Conservation (phyloP, 306 rosid genomes). For the Citrullus mucosospermus region DNA sequence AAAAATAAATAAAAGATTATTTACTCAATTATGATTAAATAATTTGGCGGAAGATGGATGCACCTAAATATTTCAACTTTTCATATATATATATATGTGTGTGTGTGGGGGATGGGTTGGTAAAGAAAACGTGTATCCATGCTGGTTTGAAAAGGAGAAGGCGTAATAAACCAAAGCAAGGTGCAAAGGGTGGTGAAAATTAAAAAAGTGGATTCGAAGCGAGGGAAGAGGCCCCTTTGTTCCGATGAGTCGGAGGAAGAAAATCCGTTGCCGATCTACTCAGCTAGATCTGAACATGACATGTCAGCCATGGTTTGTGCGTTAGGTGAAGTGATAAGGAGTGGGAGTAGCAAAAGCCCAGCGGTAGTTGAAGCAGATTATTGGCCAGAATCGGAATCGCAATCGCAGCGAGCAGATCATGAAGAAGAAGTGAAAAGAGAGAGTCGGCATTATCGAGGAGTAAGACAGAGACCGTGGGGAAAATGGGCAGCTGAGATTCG, state of each 20-base stretch:
- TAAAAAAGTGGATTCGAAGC: neutral
- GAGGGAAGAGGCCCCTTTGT: conserved; percentile 23
- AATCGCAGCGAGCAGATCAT: neutral
- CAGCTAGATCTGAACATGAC: conserved; percentile 61
- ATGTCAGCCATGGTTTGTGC: conserved; percentile 68
- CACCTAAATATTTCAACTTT: too few species aligned
- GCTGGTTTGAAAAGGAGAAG: too few species aligned
- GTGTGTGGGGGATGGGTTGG: too few species aligned
- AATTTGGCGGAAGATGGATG: too few species aligned
- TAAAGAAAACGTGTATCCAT: too few species aligned
- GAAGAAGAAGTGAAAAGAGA: neutral
- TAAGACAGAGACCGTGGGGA: conserved; percentile 90
- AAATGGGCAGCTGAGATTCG: conserved; percentile 93
- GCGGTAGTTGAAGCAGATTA: neutral
- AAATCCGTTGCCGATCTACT: conserved; percentile 48
- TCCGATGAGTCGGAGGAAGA: conserved; percentile 38
- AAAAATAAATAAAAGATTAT: too few species aligned
- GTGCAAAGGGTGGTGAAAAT: too few species aligned
- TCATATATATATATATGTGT: too few species aligned
- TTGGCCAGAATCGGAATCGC: neutral
- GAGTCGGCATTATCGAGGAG: conserved; percentile 62
- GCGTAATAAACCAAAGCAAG: too few species aligned
- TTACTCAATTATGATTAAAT: too few species aligned
- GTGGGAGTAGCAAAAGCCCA: conserved; percentile 10
- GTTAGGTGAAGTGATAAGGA: conserved; percentile 50